Evolutionary conservation across 2,329 filamentous ascomycete species (phyloP).

Genomic region (Rhynchosporium graminicola): DNA sequence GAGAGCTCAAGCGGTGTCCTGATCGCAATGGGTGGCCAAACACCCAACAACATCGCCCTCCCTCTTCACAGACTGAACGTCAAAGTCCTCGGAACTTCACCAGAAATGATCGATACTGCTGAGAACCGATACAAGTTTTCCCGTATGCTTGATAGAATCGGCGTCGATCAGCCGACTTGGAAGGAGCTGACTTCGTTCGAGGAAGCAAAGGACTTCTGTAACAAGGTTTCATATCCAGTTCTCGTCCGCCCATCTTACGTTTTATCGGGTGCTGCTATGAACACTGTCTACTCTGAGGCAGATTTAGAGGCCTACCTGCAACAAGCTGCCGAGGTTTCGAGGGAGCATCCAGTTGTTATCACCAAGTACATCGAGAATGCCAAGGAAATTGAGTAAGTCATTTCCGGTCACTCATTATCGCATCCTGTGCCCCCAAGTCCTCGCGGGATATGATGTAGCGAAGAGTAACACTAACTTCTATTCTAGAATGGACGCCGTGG

Average conservation of each 20-base stretch:
- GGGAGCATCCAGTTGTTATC: slow-evolving; percentile 95
- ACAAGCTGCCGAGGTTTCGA: slow-evolving; percentile 90
- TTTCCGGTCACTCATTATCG: too few species aligned
- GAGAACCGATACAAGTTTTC: slow-evolving; percentile 99
- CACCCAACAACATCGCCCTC: slow-evolving; percentile 95
- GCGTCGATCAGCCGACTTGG: slow-evolving; percentile 95
- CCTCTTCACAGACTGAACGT: slow-evolving; percentile 86
- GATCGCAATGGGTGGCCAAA: slow-evolving; percentile 95
- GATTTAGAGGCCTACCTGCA: slow-evolving; percentile 86
- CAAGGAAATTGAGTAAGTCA: slow-evolving; percentile 79
- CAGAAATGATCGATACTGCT: slow-evolving; percentile 97
- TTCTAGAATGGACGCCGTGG: slow-evolving; percentile 84
- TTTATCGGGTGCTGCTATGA: slow-evolving; percentile 96
- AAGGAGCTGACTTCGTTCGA: slow-evolving; percentile 95
- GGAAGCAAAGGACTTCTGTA: slow-evolving; percentile 84
- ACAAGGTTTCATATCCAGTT: slow-evolving; percentile 88
- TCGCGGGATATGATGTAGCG: too few species aligned
- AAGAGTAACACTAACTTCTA: too few species aligned
- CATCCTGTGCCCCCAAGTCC: too few species aligned
- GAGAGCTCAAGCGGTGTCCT: slow-evolving; percentile 83
- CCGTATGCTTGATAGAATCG: slow-evolving; percentile 92
- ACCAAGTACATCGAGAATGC: slow-evolving; percentile 99
- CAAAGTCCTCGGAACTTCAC: slow-evolving; percentile 91
- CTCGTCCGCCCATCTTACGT: slow-evolving; percentile 96
- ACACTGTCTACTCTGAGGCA: slow-evolving; percentile 95